Base-by-base conservation (phyloP, 192 early-diverging fungal species). In the Backusella morwellensis region DNA sequence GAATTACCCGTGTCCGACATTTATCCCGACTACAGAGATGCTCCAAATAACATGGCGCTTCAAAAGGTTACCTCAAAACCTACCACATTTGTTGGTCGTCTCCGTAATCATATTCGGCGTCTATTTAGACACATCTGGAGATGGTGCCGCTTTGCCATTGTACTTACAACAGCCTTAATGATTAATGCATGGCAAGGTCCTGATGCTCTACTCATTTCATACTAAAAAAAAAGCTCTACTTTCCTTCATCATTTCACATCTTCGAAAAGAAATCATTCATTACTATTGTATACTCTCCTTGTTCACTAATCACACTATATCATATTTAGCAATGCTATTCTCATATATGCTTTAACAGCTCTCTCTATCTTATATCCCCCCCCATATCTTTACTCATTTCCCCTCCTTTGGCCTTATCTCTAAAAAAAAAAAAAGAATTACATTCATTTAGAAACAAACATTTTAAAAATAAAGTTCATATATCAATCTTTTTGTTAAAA, bases 121-220 rank as follows among this genome's bases (percentile, higher is more conserved):
- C 63, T 88, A 9, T 81, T 87, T 67, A 73, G 83, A 38, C 63
- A 73, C 34, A 34, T 90, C 38, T 88, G 87, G 89, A 84, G 85
- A 32, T 90, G 89, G 89, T 86, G 84, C 80, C 78, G 86, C 23
- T 90, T 90, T 75, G 68, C 85, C 4, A 66, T 82, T 8, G 77
- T 88, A 21, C 69, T 90, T 34, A 79, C 83, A n/a, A 84, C 87
- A 1, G 89, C 87, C 15, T 70, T 88, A 4, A 56, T 85, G 9
- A 86, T 90, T 74, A 86, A 82, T 41, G 66, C 88, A 44, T 90
- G 84, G 66, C 78, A 84, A 73, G 88, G 88, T 68, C 88, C 88
- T 12, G 86, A 87, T 71, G 75, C 32, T 29, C 41, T 78, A 15
- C 66, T 78, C 11, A 54, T 66, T 21, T 41, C 56, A 63, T 63